Base-by-base conservation (phyloP, 371 early-diverging fungal species). In the Coemansia sp. region DNA sequence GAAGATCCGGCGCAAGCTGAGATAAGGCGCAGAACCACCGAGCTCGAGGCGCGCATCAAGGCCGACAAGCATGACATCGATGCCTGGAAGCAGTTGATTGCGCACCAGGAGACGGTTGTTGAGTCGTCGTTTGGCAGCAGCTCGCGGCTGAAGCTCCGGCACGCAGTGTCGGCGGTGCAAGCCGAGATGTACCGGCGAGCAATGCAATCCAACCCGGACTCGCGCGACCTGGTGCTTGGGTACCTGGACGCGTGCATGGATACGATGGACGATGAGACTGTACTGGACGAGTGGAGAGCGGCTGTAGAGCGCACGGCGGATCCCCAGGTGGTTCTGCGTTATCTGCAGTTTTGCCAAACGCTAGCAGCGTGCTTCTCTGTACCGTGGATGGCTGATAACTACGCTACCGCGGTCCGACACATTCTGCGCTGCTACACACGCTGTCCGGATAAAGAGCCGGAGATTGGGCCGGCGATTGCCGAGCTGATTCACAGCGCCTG, bases 161-260 rank as follows among this genome's bases (percentile, higher is more conserved):
- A 61, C 0, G n/a, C 66, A 5, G 36, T 67, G 11, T 62, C 59
- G 11, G 63, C 59, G 49, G 32, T 63, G 16, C 67, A 59, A 48
- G 35, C 62, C 7, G 72, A 43, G 9, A 50, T 71, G 43, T 63
- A 56, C 41, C 59, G 42, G 1, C 67, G 68, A 9, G 68, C 59
- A 0, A 41, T 67, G 5, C 20, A 30, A 1, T 13, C 16, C 31
- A 71, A 71, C 42, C 63, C 67, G 1, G 38, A 50, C 10, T 56
- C 60, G 2, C 26, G 16, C 30, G 43, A 11, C 35, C 53, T 71
- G 20, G 47, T 34, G 1, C 56, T 71, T 7, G 72, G 60, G 11
- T 67, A 67, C 34, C 51, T 71, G 16, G 41, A 43, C 5, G 57
- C 40, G 11, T 67, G 68, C 38, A 35, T 35, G 2, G 63, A 63